Percentiles rank a stretch among this genome's conserved stretches.
These are phyloP conservation scores for Filobasidium wieringae DNA, from an alignment of 768 basidiomycete genomes.

Conservation along the genomic window DNA sequence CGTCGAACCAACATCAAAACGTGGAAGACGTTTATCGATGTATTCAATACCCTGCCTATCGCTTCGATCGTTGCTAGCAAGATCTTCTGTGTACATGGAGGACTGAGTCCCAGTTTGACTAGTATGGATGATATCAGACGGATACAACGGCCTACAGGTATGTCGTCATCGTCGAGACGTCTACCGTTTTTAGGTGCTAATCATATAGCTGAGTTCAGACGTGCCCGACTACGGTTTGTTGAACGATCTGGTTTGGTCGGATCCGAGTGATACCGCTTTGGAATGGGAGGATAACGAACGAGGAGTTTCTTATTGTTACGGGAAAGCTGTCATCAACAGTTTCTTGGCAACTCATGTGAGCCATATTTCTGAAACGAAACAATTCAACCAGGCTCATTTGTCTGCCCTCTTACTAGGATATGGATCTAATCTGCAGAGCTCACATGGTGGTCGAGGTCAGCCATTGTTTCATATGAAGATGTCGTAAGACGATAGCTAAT, in stretches of 20 bases:
- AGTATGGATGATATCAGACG: conserved; percentile 95
- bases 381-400: too few relatives aligned
- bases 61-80: conserved; percentile 97
- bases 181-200: background rate
- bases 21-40: conserved; percentile 99
- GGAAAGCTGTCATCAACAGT: conserved; percentile 91
- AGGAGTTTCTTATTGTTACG: conserved; percentile 98
- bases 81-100: conserved; percentile 98
- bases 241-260: conserved; percentile 95
- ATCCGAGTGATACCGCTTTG: conserved; percentile 90
- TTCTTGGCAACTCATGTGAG: conserved; percentile 53
- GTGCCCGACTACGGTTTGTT: conserved; percentile 96
- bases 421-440: conserved; percentile 98
- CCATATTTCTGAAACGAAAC: too few relatives aligned
- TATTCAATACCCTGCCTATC: conserved; percentile 97
- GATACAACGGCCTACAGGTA: conserved; percentile 78
- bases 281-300: conserved; percentile 99
- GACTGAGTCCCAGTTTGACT: conserved; percentile 53
- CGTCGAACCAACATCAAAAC: conserved; percentile 98
- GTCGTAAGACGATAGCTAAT: background rate
- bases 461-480: background rate
- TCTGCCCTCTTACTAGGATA: conserved; percentile 47
- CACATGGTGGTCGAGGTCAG: conserved; percentile 97
- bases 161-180: conserved; percentile 6
- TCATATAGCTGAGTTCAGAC: conserved; percentile 43